These are phyloP conservation scores for Annulohypoxylon moriforme DNA, from an alignment of 495 filamentous ascomycete species.

Conservation along the genomic window DNA sequence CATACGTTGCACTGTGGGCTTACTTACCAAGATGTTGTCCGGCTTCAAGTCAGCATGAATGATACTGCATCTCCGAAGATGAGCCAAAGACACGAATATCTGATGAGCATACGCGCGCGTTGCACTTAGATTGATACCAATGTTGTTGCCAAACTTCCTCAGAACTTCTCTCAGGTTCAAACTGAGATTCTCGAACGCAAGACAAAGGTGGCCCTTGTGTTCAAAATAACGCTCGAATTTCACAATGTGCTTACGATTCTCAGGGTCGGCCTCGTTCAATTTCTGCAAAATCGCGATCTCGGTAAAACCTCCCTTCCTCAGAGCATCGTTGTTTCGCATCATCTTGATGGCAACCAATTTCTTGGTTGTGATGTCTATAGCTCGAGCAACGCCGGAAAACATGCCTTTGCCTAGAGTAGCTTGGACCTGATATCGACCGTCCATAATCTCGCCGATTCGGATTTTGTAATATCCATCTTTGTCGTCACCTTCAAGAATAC, in stretches of 20 bases:
- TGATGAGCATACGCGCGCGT: slow-evolving; percentile 91
- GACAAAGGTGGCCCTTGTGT: slow-evolving; percentile 93
- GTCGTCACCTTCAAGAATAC: slow-evolving; percentile 93
- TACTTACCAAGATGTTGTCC: slow-evolving; percentile 85
- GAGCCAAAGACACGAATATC: slow-evolving; percentile 87
- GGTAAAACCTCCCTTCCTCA: slow-evolving; percentile 92
- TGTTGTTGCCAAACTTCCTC: slow-evolving; percentile 94
- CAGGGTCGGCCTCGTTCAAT: slow-evolving; percentile 82
- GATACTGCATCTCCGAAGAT: slow-evolving; percentile 90
- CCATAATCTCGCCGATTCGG: slow-evolving; percentile 86
- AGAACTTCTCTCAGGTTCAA: slow-evolving; percentile 95
- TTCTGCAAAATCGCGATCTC: slow-evolving; percentile 92
- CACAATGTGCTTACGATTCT: slow-evolving; percentile 92
- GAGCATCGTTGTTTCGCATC: slow-evolving; percentile 92
- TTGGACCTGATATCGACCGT: slow-evolving; percentile 87
- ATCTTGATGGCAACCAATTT: slow-evolving; percentile 89
- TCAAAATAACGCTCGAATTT: slow-evolving; percentile 88
- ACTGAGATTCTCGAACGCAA: slow-evolving; percentile 95
- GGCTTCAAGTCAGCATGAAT: slow-evolving; percentile 96
- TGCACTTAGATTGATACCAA: slow-evolving; percentile 87
- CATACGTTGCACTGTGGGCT: not conserved
- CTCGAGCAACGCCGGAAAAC: slow-evolving; percentile 95
- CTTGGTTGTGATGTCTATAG: slow-evolving; percentile 79
- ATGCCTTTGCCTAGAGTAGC: slow-evolving; percentile 92
- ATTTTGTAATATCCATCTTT: slow-evolving; percentile 95